Conservation (phyloP, 768 basidiomycete species). For the Rhodotorula graminis region DNA sequence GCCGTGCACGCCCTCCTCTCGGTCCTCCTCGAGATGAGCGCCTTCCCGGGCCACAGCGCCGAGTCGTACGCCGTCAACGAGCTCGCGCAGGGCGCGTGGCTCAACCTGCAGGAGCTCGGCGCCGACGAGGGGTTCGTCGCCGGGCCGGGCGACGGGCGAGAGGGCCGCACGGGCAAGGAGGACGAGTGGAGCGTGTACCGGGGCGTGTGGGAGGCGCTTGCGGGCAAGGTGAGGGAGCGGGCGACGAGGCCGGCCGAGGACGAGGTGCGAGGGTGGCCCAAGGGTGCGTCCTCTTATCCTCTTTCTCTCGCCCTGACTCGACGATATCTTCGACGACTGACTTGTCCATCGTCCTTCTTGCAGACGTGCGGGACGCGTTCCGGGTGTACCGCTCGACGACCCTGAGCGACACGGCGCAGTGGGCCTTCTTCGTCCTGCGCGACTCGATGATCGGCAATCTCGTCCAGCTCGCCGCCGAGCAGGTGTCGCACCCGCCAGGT, state of each 20-base stretch:
- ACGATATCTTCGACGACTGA: too few species aligned
- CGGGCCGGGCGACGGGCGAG: slow-evolving; percentile 12
- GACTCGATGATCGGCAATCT: slow-evolving; percentile 46
- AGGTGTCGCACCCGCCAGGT: slow-evolving; percentile 31
- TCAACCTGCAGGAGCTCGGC: slow-evolving; percentile 40
- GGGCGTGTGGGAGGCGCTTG: slow-evolving; percentile 36
- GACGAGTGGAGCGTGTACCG: slow-evolving; percentile 23
- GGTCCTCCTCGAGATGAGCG: slow-evolving; percentile 32
- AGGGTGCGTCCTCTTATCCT: slow-evolving; percentile 25
- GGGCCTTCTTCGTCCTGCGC: slow-evolving; percentile 49
- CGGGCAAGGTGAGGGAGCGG: slow-evolving; percentile 19
- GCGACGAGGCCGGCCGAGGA: slow-evolving; percentile 19
- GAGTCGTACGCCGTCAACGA: slow-evolving; percentile 35
- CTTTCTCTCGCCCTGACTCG: too few species aligned
- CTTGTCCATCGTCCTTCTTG: too few species aligned
- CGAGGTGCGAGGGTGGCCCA: slow-evolving; percentile 34
- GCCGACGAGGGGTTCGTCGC: slow-evolving; percentile 34
- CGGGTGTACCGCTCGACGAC: slow-evolving; percentile 30
- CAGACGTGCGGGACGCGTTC: slow-evolving; percentile 39
- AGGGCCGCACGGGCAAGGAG: slow-evolving; percentile 18
- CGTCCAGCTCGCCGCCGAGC: slow-evolving; percentile 39
- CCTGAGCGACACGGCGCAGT: slow-evolving; percentile 39
- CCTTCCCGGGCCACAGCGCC: slow-evolving; percentile 36
- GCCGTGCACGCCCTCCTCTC: slow-evolving; percentile 26
- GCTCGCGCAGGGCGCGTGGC: slow-evolving; percentile 30